Evolutionary conservation across 2,329 filamentous ascomycete species (phyloP), one percentile per base, ranked within the genome.

Genomic region (Fusarium coffeatum): DNA sequence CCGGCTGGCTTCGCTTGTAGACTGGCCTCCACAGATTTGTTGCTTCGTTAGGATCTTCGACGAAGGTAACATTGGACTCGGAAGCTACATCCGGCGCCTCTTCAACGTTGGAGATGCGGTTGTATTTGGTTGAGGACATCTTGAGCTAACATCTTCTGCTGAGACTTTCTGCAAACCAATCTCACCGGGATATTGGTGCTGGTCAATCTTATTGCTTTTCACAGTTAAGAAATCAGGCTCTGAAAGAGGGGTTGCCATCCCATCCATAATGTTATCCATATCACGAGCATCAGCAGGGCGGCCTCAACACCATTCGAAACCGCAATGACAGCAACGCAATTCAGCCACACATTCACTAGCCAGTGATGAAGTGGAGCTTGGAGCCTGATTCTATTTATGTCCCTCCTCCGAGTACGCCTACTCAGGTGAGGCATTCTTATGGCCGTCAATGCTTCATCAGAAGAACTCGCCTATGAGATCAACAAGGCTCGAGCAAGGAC

Each of bases 291-390:
- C 18, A 37, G 32, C 32, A 34, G 5, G 0, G 32, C 32, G 4
- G 3, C 1, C 16, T 6, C 16, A n/a, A 11, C 18, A 37, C 34
- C 5, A 37, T n/a, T 37, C 9, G 9, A 37, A 0, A 3, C 16
- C 11, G 9, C 34, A 37, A 12, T 37, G 5, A n/a, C 5, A n/a
- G 34, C 34, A 1, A 1, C 11, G 34, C 9, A 11, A 2, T 2
- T 11, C 16, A 37, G 34, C 34, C 34, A 37, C 32, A 18, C 32
- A 4, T 37, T 2, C n/a, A 37, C 5, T 10, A 16, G 0, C 16
- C 32, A 37, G 9, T 18, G 0, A 37, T 0, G 0, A 18, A 2
- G 2, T 9, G 16, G 16, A 2, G 0, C 0, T 37, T 0, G 5
- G 18, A 11, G 34, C 34, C 5, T 11, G 34, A 34, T n/a, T 37